These are phyloP conservation scores for Trypanosoma melophagium DNA, from an alignment of 208 protist genomes.

Conservation along the genomic window DNA sequence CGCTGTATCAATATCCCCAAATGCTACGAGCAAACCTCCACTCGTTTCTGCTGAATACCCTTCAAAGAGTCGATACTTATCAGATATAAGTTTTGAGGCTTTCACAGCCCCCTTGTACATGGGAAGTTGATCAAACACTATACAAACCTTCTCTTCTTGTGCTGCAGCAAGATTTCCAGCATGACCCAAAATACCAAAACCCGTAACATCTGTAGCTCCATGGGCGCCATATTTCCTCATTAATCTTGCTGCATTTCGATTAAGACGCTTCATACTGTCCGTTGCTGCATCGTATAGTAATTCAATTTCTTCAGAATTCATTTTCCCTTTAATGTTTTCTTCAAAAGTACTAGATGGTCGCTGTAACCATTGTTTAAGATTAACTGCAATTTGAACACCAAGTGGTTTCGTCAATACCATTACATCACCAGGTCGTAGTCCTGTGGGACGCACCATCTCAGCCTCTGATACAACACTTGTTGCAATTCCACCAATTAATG, in stretches of 20 bases:
- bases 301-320: constrained; percentile 69
- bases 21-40: constrained; percentile 91
- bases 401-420: constrained; percentile 96
- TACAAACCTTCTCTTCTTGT: constrained; percentile 50
- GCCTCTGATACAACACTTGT: constrained; percentile 74
- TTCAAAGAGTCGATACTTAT: constrained; percentile 88
- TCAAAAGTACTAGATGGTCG: constrained; percentile 67
- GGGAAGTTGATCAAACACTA: constrained; percentile 86
- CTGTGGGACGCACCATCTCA: constrained; percentile 89
- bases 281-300: constrained; percentile 75
- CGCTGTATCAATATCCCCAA: constrained; percentile 56
- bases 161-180: constrained; percentile 89
- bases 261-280: constrained; percentile 90
- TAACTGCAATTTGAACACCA: constrained; percentile 92
- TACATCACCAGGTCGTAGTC: constrained; percentile 83
- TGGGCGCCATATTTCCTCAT: constrained; percentile 89
- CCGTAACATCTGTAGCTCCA: constrained; percentile 95
- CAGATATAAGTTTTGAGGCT: constrained; percentile 69
- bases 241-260: constrained; percentile 78
- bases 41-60: constrained; percentile 95
- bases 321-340: constrained; percentile 52
- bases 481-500: constrained; percentile 94
- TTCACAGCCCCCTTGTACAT: constrained; percentile 84
- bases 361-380: constrained; percentile 92
- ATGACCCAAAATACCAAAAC: constrained; percentile 97